Evolutionary conservation across 257 asterid species (phyloP), one percentile per base, ranked within the genome.

Genomic region (Solanum commersonii): DNA sequence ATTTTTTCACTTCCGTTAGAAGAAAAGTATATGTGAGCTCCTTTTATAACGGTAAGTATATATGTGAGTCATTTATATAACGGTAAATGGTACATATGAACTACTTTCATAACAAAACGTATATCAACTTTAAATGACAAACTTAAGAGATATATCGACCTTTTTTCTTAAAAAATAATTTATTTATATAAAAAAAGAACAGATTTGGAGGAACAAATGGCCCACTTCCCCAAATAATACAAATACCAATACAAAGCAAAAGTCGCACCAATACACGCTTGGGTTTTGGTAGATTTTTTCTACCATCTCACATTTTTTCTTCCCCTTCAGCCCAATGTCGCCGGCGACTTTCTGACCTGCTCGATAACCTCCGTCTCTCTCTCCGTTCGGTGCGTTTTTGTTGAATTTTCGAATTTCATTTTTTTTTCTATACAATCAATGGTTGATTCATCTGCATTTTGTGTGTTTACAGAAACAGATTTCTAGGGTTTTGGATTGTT

Each of bases 401-500:
- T 11, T 77, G 4, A 10, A n/a, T 38, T 77, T 77, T 11, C 22
- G 49, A 76, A n/a, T 23, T 74, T 76, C 31, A 11, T 76, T 76
- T 2, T 23, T 35, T 77, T 77, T n/a, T 5, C 6, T 13, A 2
- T n/a, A 22, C 23, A 14, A n/a, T 38, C 1, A 6, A 29, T 11
- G 23, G 33, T 11, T 42, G 20, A 78, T 78, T 18, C 20, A 25
- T 25, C 1, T 78, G 35, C 34, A 25, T 42, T 40, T n/a, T 40
- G 13, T 14, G 63, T 40, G 42, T 72, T 72, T 8, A 8, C 27
- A 72, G 42, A 29, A 14, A 68, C 76, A 18, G 23, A 29, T 86
- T 35, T 25, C 82, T 89, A 76, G 89, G 89, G 89, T 74, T 89
- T 89, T 86, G 77, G 5, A n/a, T 78, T 40, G n/a, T 18, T 42